A percentile compares a stretch with the other conserved stretches of the same genome.
These are phyloP conservation scores for Plasmodium coatneyi DNA, from an alignment of 169 alveolate genomes.

Conservation along the genomic window DNA sequence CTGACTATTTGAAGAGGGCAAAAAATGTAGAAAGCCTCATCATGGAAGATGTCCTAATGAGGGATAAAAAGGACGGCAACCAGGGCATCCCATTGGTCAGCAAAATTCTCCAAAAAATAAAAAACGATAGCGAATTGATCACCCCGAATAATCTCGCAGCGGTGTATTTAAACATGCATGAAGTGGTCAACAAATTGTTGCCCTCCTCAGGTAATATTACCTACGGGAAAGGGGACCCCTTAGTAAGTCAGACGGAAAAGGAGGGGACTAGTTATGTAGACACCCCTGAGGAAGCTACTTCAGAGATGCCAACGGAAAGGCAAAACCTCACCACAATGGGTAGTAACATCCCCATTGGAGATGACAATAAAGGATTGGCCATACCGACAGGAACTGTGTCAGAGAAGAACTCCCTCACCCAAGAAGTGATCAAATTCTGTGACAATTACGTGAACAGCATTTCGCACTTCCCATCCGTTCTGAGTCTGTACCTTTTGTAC, in stretches of 20 bases:
- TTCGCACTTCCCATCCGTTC: constrained; percentile 12
- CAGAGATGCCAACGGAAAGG: neutral
- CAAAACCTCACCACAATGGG: neutral
- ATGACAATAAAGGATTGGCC: neutral
- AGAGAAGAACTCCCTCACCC: neutral
- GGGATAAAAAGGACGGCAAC: neutral
- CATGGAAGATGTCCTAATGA: neutral
- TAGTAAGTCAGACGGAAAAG: neutral
- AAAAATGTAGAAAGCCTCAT: neutral
- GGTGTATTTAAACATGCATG: constrained; percentile 30
- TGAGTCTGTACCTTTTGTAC: constrained; percentile 45
- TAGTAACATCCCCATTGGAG: neutral
- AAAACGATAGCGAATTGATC: constrained; percentile 43
- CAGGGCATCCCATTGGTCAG: neutral
- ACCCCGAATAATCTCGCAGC: constrained; percentile 47
- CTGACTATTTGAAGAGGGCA: constrained; percentile 33
- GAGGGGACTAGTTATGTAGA: neutral
- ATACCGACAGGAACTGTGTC: neutral
- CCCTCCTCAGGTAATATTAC: neutral
- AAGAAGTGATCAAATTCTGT: constrained; percentile 45
- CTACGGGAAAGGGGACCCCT: neutral
- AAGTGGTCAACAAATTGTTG: neutral
- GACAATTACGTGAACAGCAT: constrained; percentile 38
- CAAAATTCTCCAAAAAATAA: constrained; percentile 41
- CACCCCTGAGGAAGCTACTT: neutral